Evolutionary conservation across 1,284 basidiomycete species (phyloP).

Genomic region (Meira miltonrushii): DNA sequence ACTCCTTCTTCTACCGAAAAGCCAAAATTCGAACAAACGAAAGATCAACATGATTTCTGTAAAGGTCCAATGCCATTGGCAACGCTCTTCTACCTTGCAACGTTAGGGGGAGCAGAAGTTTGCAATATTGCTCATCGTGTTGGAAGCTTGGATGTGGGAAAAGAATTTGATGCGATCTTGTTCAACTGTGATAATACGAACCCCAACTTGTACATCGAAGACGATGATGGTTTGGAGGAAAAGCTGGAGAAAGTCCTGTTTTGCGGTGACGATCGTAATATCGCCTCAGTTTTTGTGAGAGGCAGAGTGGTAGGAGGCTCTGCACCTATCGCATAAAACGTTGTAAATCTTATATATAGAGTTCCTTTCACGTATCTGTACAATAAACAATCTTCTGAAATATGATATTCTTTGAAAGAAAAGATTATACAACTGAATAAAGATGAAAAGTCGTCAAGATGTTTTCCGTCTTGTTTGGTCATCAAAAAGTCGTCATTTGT

Average conservation of each 20-base stretch:
- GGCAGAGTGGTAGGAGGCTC: constrained; percentile 71
- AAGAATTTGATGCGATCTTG: constrained; percentile 83
- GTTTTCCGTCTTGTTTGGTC: too few relatives aligned
- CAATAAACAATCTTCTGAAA: background rate
- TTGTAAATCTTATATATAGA: background rate
- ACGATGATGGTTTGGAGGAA: constrained; percentile 11
- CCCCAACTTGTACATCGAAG: constrained; percentile 13
- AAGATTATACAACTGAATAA: too few relatives aligned
- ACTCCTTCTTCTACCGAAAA: constrained; percentile 4
- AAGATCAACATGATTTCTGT: constrained; percentile 55
- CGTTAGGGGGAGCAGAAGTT: constrained; percentile 80
- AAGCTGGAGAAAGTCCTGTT: constrained; percentile 24
- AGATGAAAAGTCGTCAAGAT: too few relatives aligned
- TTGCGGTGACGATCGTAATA: constrained; percentile 73
- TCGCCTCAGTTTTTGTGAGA: constrained; percentile 76
- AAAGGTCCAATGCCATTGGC: constrained; percentile 67
- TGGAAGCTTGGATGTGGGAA: constrained; percentile 75
- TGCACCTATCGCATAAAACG: constrained; percentile 2
- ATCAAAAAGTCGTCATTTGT: too few relatives aligned
- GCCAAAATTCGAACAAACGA: background rate
- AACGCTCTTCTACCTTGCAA: constrained; percentile 82
- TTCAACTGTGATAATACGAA: constrained; percentile 57
- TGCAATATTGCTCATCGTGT: constrained; percentile 67
- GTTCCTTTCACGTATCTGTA: background rate
- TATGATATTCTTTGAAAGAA: too few relatives aligned